phyloP scores from a whole-genome alignment of 805 yeast species.

The Spathaspora passalidarum region DNA sequence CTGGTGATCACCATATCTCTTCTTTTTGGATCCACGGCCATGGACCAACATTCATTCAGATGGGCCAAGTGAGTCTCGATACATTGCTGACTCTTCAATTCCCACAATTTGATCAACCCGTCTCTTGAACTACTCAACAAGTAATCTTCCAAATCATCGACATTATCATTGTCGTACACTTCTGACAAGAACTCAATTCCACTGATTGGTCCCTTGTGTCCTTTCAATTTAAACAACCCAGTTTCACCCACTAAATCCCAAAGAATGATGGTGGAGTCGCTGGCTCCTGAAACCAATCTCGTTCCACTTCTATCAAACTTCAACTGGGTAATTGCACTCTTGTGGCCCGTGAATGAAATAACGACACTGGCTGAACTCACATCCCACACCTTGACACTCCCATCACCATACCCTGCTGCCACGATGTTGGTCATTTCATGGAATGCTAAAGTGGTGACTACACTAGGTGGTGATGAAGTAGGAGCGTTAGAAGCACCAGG shows the following conservation, averaged over 20 bases:
- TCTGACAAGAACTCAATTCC: constrained; percentile 55
- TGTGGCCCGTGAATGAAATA: constrained; percentile 88
- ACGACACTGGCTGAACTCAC: constrained; percentile 71
- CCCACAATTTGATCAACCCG: constrained; percentile 93
- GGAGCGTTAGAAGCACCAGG: constrained; percentile 71
- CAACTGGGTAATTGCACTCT: constrained; percentile 67
- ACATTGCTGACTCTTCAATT: constrained; percentile 82
- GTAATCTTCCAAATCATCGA: constrained; percentile 66
- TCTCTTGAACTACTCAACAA: constrained; percentile 80
- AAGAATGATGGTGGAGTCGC: constrained; percentile 76
- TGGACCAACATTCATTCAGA: constrained; percentile 89
- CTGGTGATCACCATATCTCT: constrained; percentile 57
- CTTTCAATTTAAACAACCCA: constrained; percentile 81
- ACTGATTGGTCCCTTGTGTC: constrained; percentile 88
- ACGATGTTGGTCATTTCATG: constrained; percentile 63
- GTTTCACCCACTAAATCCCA: constrained; percentile 96
- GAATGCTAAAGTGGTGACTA: constrained; percentile 57
- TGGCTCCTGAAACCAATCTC: constrained; percentile 78
- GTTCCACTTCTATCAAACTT: constrained; percentile 81
- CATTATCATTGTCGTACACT: constrained; percentile 18
- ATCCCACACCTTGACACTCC: constrained; percentile 91
- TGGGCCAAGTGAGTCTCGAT: constrained; percentile 94
- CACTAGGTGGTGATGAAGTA: constrained; percentile 59
- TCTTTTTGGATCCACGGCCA: constrained; percentile 45
- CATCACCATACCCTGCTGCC: constrained; percentile 90